Conservation (phyloP, 2,329 filamentous ascomycete genomes). For the Apiospora sp. region DNA sequence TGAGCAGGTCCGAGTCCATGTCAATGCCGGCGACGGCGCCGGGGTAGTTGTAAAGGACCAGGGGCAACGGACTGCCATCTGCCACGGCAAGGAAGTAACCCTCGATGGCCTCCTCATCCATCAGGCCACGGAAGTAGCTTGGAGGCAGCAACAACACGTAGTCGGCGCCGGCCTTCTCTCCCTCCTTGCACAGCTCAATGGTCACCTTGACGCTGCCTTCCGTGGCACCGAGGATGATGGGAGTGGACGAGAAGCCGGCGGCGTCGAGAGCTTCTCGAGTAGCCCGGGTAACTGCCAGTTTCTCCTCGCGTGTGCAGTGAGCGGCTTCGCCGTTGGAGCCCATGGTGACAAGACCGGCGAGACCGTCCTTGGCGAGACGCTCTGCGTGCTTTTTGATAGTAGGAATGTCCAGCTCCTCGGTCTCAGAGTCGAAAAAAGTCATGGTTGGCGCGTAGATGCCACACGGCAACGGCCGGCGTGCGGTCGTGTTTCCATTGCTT, state of each 20-base stretch:
- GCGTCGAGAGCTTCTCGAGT: slow-evolving; percentile 67
- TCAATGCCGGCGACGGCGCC: slow-evolving; percentile 62
- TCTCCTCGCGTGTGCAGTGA: slow-evolving; percentile 69
- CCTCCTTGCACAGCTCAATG: slow-evolving; percentile 71
- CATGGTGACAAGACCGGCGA: slow-evolving; percentile 72
- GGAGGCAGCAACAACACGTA: slow-evolving; percentile 74
- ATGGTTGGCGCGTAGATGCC: slow-evolving; percentile 69
- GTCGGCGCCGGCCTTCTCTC: slow-evolving; percentile 68
- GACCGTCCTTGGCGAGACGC: slow-evolving; percentile 66
- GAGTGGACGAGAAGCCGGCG: slow-evolving; percentile 59
- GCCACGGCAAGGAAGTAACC: slow-evolving; percentile 69
- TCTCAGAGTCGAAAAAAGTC: slow-evolving; percentile 64
- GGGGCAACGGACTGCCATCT: slow-evolving; percentile 60
- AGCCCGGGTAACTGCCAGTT: slow-evolving; percentile 64
- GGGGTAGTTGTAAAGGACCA: slow-evolving; percentile 71
- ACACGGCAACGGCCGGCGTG: slow-evolving; percentile 70
- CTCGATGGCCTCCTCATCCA: slow-evolving; percentile 62
- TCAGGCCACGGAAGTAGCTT: slow-evolving; percentile 69
- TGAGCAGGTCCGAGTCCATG: slow-evolving; percentile 62
- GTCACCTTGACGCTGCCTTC: slow-evolving; percentile 69
- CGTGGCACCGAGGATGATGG: slow-evolving; percentile 65
- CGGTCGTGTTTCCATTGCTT: slow-evolving; percentile 43
- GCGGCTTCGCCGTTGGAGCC: slow-evolving; percentile 78
- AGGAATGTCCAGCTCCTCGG: slow-evolving; percentile 60
- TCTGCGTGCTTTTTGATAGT: slow-evolving; percentile 59